Base-by-base conservation (phyloP, 169 alveolate species). In the Ichthyophthirius multifiliis region DNA sequence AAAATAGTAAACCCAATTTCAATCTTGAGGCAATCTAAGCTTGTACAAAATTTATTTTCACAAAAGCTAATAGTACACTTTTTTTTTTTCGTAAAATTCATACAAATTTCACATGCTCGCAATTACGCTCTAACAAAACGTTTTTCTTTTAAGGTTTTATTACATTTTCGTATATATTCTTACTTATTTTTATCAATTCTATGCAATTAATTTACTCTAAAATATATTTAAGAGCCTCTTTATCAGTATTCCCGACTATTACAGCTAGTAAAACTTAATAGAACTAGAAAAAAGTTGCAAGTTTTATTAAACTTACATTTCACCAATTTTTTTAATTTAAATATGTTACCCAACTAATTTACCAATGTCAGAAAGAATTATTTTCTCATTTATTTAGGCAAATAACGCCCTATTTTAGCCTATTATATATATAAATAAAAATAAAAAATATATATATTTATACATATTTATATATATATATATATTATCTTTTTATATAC, bases 91-190 rank as follows among this genome's bases (percentile, higher is more conserved):
- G 10, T 1, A 27, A 0, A 10, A n/a, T 27, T 55, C 5, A 27
- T 23, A 27, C 18, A 20, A 55, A n/a, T n/a, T n/a, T n/a, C n/a
- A n/a, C n/a, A 55, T 55, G 71, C 10, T 78, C 44, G 31, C 84
- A 78, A 20, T 30, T 44, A 3, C 44, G 32, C 16, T 67, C 84
- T 67, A 78, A 63, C 34, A 37, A 9, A 2, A 78, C 48, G 34
- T 78, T 43, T 0, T 45, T 39, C 20, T 30, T n/a, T 43, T 65
- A 64, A 4, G 48, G 64, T 64, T 41, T 27, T 0, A 78, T 78
- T 78, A 76, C 65, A n/a, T 78, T 20, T 7, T 64, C 79, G 45
- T 78, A 78, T 13, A 78, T 78, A 6, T 34, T 16, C 32, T 65
- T 48, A 6, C 65, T 34, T 43, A 78, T 64, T 3, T 23, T 43